A percentile compares a stretch with the other conserved stretches of the same genome.
phyloP scores from a whole-genome alignment of 75 land plant genomes.

The Sequoia sempervirens region DNA sequence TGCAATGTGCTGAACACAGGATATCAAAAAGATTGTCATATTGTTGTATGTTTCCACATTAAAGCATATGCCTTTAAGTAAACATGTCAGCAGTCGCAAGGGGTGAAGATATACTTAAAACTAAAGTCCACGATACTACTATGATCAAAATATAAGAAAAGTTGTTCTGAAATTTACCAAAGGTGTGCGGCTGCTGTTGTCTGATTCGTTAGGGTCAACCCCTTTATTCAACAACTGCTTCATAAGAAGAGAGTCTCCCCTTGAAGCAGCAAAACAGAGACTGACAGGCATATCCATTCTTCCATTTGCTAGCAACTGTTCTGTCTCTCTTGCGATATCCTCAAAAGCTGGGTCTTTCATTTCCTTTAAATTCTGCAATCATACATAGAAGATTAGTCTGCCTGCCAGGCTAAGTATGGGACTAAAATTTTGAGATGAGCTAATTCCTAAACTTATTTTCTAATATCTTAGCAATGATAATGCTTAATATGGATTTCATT shows the following conservation, averaged over 20 bases:
- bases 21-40: too few species aligned
- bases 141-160: not conserved
- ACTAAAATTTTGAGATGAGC: not conserved
- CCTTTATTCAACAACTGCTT: conserved; percentile 39
- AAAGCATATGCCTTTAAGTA: not conserved
- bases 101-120: not conserved
- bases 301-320: conserved; percentile 39
- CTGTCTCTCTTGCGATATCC: conserved; percentile 41
- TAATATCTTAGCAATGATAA: not conserved
- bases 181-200: conserved; percentile 52
- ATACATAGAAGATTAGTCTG: not conserved
- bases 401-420: not conserved
- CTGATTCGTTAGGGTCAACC: conserved; percentile 52
- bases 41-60: not conserved
- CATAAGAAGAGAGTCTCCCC: conserved; percentile 40
- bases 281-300: conserved; percentile 42
- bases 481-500: not conserved
- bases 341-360: conserved; percentile 31
- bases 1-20: too few species aligned
- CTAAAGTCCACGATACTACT: not conserved
- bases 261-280: conserved; percentile 36
- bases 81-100: not conserved
- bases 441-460: not conserved
- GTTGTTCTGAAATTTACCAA: conserved; percentile 25
- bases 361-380: conserved; percentile 37